Percentiles rank a stretch among this genome's conserved stretches.
Evolutionary conservation across 169 alveolate genomes (phyloP).

Genomic region (Plasmodium ovale): DNA sequence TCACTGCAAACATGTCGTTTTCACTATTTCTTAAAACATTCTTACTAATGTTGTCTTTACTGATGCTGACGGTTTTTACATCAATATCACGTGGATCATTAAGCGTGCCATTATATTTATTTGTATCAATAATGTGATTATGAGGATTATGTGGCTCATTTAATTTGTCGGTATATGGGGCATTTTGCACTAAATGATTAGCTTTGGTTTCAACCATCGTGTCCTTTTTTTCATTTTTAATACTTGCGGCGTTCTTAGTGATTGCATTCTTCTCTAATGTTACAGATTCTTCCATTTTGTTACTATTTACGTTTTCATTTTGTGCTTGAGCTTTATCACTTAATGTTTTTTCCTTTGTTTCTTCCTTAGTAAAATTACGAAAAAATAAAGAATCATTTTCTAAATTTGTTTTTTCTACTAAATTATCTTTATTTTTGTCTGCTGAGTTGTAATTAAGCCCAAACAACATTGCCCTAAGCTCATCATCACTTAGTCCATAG

Average conservation of each 20-base stretch:
- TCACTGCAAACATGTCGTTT: neutral
- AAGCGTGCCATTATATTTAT: neutral
- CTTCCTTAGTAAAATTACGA: slow-evolving; percentile 58
- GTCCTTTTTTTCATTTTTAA: slow-evolving; percentile 18
- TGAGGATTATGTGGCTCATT: neutral
- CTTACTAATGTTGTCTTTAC: neutral
- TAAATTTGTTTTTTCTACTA: slow-evolving; percentile 24
- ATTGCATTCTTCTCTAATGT: neutral
- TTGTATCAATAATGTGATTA: slow-evolving; percentile 1
- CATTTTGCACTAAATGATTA: slow-evolving; percentile 1
- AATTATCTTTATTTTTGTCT: slow-evolving; percentile 22
- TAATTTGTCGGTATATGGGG: slow-evolving; percentile 10
- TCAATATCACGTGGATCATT: slow-evolving; percentile 3
- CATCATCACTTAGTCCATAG: slow-evolving; percentile 63
- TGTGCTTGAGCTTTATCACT: slow-evolving; percentile 22
- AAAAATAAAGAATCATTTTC: slow-evolving; percentile 63
- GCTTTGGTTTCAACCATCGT: slow-evolving; percentile 12
- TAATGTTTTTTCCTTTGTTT: neutral
- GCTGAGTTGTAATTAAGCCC: slow-evolving; percentile 53
- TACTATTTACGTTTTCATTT: slow-evolving; percentile 24
- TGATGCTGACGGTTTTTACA: neutral
- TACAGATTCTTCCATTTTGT: neutral
- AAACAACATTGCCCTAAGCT: slow-evolving; percentile 52
- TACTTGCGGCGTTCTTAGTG: neutral
- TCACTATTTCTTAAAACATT: neutral